These are phyloP conservation scores for Melastoma malabathricum DNA, from an alignment of 345 rosid species.

Conservation along the genomic window DNA sequence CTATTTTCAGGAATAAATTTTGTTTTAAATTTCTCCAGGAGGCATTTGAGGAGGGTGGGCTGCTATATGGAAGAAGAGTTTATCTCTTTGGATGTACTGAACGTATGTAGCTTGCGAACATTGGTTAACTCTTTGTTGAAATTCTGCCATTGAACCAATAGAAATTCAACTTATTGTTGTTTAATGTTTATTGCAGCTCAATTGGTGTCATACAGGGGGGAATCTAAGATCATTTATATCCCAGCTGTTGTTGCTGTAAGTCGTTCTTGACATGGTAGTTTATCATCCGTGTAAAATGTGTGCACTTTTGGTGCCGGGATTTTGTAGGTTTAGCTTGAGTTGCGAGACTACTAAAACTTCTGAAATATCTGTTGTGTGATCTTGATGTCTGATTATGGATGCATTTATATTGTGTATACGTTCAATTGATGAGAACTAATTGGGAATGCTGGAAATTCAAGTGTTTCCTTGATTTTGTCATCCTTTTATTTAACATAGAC, in stretches of 20 bases:
- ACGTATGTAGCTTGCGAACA: conserved; percentile 42
- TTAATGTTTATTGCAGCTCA: conserved; percentile 56
- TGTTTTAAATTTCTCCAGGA: conserved; percentile 26
- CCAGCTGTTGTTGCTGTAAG: conserved; percentile 91
- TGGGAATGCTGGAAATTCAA: too few species aligned
- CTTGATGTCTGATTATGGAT: too few species aligned
- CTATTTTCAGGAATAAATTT: background rate
- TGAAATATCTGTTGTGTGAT: too few species aligned
- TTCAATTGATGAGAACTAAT: too few species aligned
- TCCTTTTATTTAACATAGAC: too few species aligned
- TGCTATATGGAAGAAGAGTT: conserved; percentile 57
- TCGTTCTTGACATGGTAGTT: conserved; percentile 4
- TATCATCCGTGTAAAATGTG: background rate
- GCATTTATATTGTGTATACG: too few species aligned
- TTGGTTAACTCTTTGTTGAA: background rate
- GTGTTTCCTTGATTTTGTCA: too few species aligned
- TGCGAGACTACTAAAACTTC: too few species aligned
- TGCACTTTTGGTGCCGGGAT: background rate
- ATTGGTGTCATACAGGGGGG: conserved; percentile 47
- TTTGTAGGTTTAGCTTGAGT: background rate
- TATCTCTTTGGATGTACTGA: conserved; percentile 84
- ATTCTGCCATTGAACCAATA: too few species aligned
- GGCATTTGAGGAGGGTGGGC: conserved; percentile 85
- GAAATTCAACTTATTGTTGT: too few species aligned
- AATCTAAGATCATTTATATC: conserved; percentile 36